Evolutionary conservation across 192 early-diverging fungal genomes (phyloP), one percentile per base, ranked within the genome.

Genomic region (Chytriomyces confervae): DNA sequence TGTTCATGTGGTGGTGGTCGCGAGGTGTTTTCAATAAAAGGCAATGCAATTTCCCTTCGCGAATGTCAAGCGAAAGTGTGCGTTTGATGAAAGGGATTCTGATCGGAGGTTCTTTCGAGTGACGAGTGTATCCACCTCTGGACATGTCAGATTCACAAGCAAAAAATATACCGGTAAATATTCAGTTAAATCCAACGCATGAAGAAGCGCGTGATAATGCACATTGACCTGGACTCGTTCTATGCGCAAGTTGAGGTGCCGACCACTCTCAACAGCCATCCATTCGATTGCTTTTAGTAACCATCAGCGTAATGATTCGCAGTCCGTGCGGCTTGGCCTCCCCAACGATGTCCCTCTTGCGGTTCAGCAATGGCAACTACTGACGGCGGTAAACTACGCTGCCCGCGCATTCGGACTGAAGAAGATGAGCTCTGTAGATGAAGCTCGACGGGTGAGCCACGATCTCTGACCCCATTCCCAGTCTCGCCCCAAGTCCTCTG

Each of bases 311-410:
- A 36, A 36, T 36, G 29, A 29, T 36, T 65, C 20, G 5, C 24
- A 72, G 75, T 46, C n/a, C 18, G 84, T 91, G 9, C 81, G 94
- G 44, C 83, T 95, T 18, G 92, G 88, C 44, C 80, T 95, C 45
- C 81, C 91, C 53, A 62, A 86, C 0, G 88, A 90, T 48, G 63
- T 84, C 9, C 95, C 96, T n/a, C 68, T 95, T 9, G 91, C 89
- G 13, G 94, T 96, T 11, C 95, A 94, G 80, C 97, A 98, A 82
- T 98, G 97, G 97, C 84, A 92, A 29, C 89, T 87, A 6, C 82
- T 97, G 24, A 89, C 95, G 66, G 95, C 94, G 3, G 89, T 86
- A 44, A 81, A 81, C 76, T 98, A 98, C 81, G 82, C 94, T 9
- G 97, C 97, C 2, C 86, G 93, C 16, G 89, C 87, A 46, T 78